Conservation (phyloP, 2,329 filamentous ascomycete genomes). For the Fusarium sp. region DNA sequence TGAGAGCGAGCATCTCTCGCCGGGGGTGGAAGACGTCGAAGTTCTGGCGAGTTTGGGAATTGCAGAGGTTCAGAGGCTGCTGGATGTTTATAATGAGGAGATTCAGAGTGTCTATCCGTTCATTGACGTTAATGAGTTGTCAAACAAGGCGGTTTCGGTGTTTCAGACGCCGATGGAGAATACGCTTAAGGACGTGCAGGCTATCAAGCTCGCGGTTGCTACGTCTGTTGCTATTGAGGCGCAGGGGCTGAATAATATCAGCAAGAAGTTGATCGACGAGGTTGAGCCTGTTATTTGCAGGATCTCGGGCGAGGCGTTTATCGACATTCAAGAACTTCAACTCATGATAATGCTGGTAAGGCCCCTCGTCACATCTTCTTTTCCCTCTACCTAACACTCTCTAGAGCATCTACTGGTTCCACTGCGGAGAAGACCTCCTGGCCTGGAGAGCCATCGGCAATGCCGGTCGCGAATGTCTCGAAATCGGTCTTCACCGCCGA, state of each 20-base stretch:
- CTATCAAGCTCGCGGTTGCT: slow-evolving; percentile 3
- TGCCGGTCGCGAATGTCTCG: not conserved
- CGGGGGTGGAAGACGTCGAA: not conserved
- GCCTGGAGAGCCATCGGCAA: slow-evolving; percentile 9
- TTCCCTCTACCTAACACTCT: too few relatives aligned
- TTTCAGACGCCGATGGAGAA: not conserved
- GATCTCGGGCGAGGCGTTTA: slow-evolving; percentile 1
- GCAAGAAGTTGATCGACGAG: not conserved
- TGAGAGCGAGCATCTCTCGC: not conserved
- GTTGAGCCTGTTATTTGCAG: slow-evolving; percentile 14
- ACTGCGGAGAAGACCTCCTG: slow-evolving; percentile 2
- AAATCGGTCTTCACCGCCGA: not conserved
- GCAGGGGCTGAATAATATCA: not conserved
- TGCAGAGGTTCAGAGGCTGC: not conserved
- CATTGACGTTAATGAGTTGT: not conserved
- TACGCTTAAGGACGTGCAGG: not conserved
- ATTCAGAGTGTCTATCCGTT: not conserved
- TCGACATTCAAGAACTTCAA: slow-evolving; percentile 1
- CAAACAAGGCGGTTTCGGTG: not conserved
- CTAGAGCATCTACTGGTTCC: slow-evolving; percentile 20
- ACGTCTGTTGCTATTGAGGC: not conserved
- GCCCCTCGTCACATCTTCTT: too few relatives aligned
- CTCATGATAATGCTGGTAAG: slow-evolving; percentile 2
- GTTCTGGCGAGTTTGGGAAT: not conserved
- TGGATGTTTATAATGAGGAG: slow-evolving; percentile 1